Conservation (phyloP, 2,329 filamentous ascomycete genomes). For the Sporothrix pallida region DNA sequence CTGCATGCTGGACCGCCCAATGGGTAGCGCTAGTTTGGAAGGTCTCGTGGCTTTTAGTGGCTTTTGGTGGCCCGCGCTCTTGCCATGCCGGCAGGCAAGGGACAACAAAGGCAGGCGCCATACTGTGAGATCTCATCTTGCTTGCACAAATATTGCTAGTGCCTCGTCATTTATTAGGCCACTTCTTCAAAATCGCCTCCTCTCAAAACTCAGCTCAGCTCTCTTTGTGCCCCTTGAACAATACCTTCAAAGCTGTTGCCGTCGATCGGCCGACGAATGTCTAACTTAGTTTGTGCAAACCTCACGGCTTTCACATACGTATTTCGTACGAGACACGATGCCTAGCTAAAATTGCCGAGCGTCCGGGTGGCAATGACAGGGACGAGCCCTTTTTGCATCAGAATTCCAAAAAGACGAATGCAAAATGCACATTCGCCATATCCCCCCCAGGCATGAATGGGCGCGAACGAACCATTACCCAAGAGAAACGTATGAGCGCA, state of each 20-base stretch:
- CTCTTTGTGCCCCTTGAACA: not conserved
- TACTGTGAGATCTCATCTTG: too few relatives aligned
- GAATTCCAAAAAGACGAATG: constrained; percentile 23
- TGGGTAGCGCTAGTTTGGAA: constrained; percentile 14
- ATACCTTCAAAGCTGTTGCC: not conserved
- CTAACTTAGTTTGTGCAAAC: not conserved
- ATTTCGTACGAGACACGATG: not conserved
- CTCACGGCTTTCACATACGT: not conserved
- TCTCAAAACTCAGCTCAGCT: not conserved
- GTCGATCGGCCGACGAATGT: constrained; percentile 14
- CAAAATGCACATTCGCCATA: not conserved
- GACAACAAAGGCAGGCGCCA: too few relatives aligned
- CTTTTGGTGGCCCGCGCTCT: not conserved
- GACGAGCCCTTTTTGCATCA: constrained; percentile 4
- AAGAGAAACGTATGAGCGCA: constrained; percentile 2
- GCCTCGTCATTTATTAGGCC: too few relatives aligned
- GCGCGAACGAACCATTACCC: not conserved
- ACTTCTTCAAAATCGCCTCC: not conserved
- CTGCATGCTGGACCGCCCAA: not conserved
- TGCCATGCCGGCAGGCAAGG: constrained; percentile 15
- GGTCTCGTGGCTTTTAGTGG: constrained; percentile 32
- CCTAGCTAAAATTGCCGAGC: not conserved
- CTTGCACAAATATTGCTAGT: too few relatives aligned
- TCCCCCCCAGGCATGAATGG: not conserved
- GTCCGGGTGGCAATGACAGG: not conserved